Percentiles rank a stretch among this genome's conserved stretches.
phyloP scores from a whole-genome alignment of 2,329 filamentous ascomycete genomes.

The Trichoderma sp. region DNA sequence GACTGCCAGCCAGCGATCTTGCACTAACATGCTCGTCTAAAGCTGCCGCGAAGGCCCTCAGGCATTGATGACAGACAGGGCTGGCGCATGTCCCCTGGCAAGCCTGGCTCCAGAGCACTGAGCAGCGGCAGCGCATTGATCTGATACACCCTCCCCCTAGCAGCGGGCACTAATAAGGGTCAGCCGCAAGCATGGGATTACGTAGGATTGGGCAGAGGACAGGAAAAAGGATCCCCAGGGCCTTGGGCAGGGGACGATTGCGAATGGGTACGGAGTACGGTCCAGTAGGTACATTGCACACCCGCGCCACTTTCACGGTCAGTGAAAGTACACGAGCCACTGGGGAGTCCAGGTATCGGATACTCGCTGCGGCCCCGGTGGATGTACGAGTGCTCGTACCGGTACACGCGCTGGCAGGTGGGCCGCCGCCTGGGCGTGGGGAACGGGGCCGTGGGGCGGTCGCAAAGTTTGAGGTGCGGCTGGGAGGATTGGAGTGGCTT shows the following conservation, averaged over 20 bases:
- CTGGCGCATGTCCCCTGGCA: background rate
- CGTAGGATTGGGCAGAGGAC: background rate
- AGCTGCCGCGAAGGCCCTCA: background rate
- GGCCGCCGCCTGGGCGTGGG: background rate
- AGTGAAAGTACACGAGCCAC: background rate
- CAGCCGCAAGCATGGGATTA: slow-evolving; percentile 13
- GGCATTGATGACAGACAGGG: slow-evolving; percentile 1
- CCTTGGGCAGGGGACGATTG: background rate
- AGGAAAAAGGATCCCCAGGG: background rate
- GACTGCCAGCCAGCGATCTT: background rate
- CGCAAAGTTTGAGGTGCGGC: background rate
- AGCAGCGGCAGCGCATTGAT: background rate
- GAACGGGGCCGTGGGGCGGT: slow-evolving; percentile 8
- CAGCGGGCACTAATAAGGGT: slow-evolving; percentile 18
- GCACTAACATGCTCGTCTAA: background rate
- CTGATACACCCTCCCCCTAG: background rate
- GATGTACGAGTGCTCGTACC: background rate
- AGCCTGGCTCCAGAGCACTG: background rate
- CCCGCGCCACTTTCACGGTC: background rate
- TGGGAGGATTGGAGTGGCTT: background rate
- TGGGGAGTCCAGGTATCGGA: background rate
- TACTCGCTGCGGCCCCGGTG: background rate
- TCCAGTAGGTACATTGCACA: background rate
- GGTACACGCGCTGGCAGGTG: background rate
- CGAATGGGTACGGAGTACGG: background rate